These are phyloP conservation scores for Pseudogymnoascus sp. DNA, from an alignment of 2,329 filamentous ascomycete genomes.

Conservation along the genomic window DNA sequence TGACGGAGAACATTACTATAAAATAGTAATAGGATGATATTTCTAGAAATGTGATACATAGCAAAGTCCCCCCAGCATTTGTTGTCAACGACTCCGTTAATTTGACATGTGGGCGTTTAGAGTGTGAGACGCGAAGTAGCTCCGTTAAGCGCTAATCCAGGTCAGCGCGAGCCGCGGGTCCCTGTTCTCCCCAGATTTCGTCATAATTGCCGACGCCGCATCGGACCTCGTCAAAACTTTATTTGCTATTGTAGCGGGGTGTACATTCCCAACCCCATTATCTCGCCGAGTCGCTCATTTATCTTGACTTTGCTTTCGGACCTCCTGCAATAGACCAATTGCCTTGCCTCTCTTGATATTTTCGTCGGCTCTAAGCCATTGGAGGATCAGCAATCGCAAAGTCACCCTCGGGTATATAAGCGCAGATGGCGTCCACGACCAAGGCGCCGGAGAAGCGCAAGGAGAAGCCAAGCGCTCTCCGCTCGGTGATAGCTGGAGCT, in stretches of 20 bases:
- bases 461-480: slow-evolving; percentile 62
- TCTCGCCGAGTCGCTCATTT: background rate
- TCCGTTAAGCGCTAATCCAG: background rate
- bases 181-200: slow-evolving; percentile 5
- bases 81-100: background rate
- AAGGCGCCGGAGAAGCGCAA: slow-evolving; percentile 33
- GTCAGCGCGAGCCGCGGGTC: background rate
- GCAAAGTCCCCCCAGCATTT: background rate
- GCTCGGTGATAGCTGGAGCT: slow-evolving; percentile 85
- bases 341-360: background rate
- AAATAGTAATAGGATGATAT: background rate
- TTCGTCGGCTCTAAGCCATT: slow-evolving; percentile 1
- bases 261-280: background rate
- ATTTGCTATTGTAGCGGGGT: background rate
- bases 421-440: background rate
- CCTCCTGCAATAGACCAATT: background rate
- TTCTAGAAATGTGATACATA: background rate
- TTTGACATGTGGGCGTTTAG: background rate
- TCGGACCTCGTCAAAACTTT: slow-evolving; percentile 9
- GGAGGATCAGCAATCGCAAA: background rate
- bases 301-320: background rate
- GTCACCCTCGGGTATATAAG: background rate
- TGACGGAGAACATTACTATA: background rate
- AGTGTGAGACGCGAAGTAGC: background rate
- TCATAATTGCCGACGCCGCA: slow-evolving; percentile 5